These are phyloP conservation scores for Pyropia yezoensis DNA, from an alignment of 23 red algal genomes.

Conservation along the genomic window DNA sequence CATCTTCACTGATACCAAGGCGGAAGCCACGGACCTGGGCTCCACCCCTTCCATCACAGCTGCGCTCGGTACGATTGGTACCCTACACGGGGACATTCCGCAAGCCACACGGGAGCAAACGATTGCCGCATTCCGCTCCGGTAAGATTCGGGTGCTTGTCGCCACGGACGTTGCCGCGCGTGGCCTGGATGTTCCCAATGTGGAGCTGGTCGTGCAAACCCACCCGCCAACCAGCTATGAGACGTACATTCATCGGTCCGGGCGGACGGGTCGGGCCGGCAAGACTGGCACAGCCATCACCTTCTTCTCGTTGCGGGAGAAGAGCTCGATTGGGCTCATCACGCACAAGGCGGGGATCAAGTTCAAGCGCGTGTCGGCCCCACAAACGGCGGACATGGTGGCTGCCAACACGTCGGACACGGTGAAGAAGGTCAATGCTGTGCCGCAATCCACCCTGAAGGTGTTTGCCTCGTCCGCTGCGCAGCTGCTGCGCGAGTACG, in stretches of 20 bases:
- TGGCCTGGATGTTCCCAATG: conserved; percentile 63
- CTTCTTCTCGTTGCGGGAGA: conserved; percentile 39
- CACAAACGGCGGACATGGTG: conserved; percentile 50
- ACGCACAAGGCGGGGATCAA: conserved; percentile 65
- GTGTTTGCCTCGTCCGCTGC: conserved; percentile 37
- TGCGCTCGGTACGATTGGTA: conserved; percentile 34
- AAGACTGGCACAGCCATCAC: conserved; percentile 62
- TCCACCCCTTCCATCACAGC: conserved; percentile 8
- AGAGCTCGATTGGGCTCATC: conserved; percentile 47
- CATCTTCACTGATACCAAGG: conserved; percentile 74
- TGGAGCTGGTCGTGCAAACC: conserved; percentile 74
- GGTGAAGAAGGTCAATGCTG: conserved; percentile 13
- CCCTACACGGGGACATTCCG: conserved; percentile 75
- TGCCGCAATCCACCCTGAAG: conserved; percentile 28
- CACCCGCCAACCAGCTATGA: conserved; percentile 54
- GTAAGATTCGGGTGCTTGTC: conserved; percentile 46
- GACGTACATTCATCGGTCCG: conserved; percentile 75
- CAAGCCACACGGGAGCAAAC: conserved; percentile 44
- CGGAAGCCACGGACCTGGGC: conserved; percentile 47
- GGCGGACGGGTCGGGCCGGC: conserved; percentile 64
- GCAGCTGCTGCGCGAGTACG: conserved; percentile 21
- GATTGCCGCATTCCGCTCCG: conserved; percentile 40
- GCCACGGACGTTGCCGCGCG: conserved; percentile 81
- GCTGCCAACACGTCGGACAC: conserved; percentile 18
- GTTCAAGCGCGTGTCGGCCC: conserved; percentile 42